Percentiles rank a stretch among this genome's conserved stretches.
Evolutionary conservation across 371 early-diverging fungal species (phyloP).

Genomic region (Mucor racemosus): DNA sequence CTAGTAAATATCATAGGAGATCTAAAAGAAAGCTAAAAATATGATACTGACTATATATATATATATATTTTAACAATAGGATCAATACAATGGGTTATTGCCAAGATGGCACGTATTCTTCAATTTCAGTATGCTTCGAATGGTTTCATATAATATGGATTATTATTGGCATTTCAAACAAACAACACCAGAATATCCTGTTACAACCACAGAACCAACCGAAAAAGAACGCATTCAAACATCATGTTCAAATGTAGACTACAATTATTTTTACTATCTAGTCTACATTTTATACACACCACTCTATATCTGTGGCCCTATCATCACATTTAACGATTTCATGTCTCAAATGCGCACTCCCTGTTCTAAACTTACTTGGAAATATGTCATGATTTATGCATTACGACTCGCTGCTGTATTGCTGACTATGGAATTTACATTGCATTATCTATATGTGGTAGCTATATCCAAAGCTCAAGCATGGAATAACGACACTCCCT

Average conservation of each 20-base stretch:
- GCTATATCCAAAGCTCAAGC: slow-evolving; percentile 83
- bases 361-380: slow-evolving; percentile 43
- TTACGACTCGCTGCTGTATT: slow-evolving; percentile 52
- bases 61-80: neutral
- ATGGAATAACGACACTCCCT: slow-evolving; percentile 74
- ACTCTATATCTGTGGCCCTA: slow-evolving; percentile 93
- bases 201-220: slow-evolving; percentile 17
- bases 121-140: slow-evolving; percentile 88
- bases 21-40: neutral
- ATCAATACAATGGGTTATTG: slow-evolving; percentile 52
- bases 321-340: slow-evolving; percentile 93
- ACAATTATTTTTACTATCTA: slow-evolving; percentile 76
- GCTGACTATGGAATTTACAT: slow-evolving; percentile 82
- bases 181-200: slow-evolving; percentile 24
- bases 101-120: slow-evolving; percentile 89
- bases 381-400: slow-evolving; percentile 48
- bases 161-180: slow-evolving; percentile 74
- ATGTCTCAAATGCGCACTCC: slow-evolving; percentile 76
- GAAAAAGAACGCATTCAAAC: slow-evolving; percentile 70
- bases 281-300: slow-evolving; percentile 89
- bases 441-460: slow-evolving; percentile 84
- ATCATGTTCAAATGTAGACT: slow-evolving; percentile 65
- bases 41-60: neutral
- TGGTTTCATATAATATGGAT: slow-evolving; percentile 93
- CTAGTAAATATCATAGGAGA: slow-evolving; percentile 18